phyloP scores from a whole-genome alignment of 257 asterid species.

The Penstemon newberryi region DNA sequence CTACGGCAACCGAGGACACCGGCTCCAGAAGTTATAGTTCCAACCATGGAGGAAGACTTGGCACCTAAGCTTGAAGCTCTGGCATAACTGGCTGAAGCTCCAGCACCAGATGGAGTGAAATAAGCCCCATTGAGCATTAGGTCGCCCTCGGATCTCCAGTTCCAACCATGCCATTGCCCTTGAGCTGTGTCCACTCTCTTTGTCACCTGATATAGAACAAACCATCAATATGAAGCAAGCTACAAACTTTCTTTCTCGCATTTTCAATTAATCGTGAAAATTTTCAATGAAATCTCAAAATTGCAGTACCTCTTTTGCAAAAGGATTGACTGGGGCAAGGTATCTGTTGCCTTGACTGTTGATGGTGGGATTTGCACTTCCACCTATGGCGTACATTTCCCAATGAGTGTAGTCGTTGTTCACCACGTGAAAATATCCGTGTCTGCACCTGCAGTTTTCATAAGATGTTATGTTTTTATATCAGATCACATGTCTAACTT shows the following conservation, averaged over 20 bases:
- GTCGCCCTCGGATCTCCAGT: constrained; percentile 95
- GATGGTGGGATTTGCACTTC: constrained; percentile 87
- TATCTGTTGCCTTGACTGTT: constrained; percentile 93
- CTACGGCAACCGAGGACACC: constrained; percentile 80
- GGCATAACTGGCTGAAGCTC: constrained; percentile 90
- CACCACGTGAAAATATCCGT: constrained; percentile 93
- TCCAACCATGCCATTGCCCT: constrained; percentile 80
- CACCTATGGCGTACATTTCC: constrained; percentile 98
- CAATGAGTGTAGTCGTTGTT: constrained; percentile 97
- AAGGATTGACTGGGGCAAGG: constrained; percentile 71
- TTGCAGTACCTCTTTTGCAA: constrained; percentile 75
- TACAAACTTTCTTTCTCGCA: background rate
- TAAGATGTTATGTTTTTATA: background rate
- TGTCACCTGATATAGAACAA: constrained; percentile 58
- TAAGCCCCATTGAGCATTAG: constrained; percentile 92
- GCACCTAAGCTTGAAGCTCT: constrained; percentile 98
- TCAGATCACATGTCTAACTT: constrained; percentile 1
- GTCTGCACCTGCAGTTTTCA: constrained; percentile 68
- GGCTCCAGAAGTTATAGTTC: constrained; percentile 67
- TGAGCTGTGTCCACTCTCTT: constrained; percentile 76
- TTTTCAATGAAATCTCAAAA: background rate
- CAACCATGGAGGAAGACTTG: constrained; percentile 85
- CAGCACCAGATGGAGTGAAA: constrained; percentile 90
- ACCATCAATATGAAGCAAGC: constrained; percentile 1
- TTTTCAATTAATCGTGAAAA: too few species aligned